Conservation (phyloP, 768 basidiomycete species). For the Sistotremastrum niveocremeum region DNA sequence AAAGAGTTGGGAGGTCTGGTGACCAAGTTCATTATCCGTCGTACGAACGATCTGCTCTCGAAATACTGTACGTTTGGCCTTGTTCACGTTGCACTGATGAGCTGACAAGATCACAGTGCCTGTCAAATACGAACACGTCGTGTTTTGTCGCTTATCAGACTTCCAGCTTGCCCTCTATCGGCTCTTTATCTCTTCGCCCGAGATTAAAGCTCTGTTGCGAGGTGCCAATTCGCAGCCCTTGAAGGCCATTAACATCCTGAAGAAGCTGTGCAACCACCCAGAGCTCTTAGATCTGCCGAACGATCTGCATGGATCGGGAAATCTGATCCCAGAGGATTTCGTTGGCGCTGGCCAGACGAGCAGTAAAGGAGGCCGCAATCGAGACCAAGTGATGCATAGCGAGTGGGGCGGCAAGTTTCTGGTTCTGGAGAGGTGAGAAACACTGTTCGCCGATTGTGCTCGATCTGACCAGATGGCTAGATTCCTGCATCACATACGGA, state of each 20-base stretch:
- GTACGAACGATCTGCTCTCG: constrained; percentile 87
- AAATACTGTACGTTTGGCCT: constrained; percentile 64
- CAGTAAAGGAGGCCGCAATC: constrained; percentile 26
- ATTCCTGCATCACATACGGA: constrained; percentile 72
- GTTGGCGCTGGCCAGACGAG: constrained; percentile 35
- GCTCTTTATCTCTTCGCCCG: constrained; percentile 84
- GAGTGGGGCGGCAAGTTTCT: constrained; percentile 88
- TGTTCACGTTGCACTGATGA: background rate
- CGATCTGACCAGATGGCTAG: constrained; percentile 23
- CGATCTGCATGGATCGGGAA: constrained; percentile 72
- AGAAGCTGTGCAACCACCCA: constrained; percentile 94
- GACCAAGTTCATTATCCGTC: constrained; percentile 86
- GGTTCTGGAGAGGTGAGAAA: constrained; percentile 72
- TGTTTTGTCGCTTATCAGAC: constrained; percentile 77
- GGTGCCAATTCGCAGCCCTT: constrained; percentile 87
- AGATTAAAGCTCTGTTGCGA: constrained; percentile 79
- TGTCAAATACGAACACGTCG: constrained; percentile 97
- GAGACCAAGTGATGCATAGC: constrained; percentile 39
- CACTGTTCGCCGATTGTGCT: background rate
- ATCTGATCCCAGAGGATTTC: constrained; percentile 73
- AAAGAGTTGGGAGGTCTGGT: constrained; percentile 82
- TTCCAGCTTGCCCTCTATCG: constrained; percentile 80
- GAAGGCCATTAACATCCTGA: constrained; percentile 87
- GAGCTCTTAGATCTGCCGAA: constrained; percentile 76
- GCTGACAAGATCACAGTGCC: constrained; percentile 47